Base-by-base conservation (phyloP, 2,329 filamentous ascomycete species). In the Alternaria gansuensis region DNA sequence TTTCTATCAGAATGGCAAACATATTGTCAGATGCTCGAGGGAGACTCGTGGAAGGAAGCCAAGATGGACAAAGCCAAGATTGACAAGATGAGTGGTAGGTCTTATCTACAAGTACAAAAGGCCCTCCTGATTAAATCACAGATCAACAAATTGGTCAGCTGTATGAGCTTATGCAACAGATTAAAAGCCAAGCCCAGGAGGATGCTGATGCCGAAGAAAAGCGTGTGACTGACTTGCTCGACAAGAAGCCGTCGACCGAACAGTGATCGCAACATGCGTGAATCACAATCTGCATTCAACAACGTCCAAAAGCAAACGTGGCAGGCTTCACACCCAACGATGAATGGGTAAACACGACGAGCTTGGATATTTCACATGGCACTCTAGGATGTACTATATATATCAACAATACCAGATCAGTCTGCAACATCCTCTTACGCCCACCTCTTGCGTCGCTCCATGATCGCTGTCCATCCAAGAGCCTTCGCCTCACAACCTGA, bases 1-100 rank as follows among this genome's bases (percentile, higher is more conserved):
- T 99, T 99, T 77, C 83, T 99, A 68, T 94, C 91, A 0, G 93
- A 98, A 78, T 99, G 94, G 94, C 95, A 99, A 78, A 81, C 92
- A 51, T 99, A 98, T 74, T 93, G 93, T 2, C 94, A 99, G 76
- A 89, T 92, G 75, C 81, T 99, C 14, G 94, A 98, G 74, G 94
- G 93, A 0, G 90, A 96, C 52, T 78, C 84, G 0, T 98, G 95
- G 95, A 83, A 85, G 59, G 94, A 90, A 1, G 91, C 92, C 64
- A 94, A 89, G 76, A 84, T 98, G 76, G 94, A 98, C 64, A 86
- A 87, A 67, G 82, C 81, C 0, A 97, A 97, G 79, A 82, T 98
- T 55, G 89, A 92, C 60, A 97, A 97, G 79, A 91, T 98, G 92
- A 98, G 91, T 76, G 93, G 93, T 96, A 77, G 68, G 88, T 82